Evolutionary conservation across 305 asterid species (phyloP).

Genomic region (Withania somnifera): DNA sequence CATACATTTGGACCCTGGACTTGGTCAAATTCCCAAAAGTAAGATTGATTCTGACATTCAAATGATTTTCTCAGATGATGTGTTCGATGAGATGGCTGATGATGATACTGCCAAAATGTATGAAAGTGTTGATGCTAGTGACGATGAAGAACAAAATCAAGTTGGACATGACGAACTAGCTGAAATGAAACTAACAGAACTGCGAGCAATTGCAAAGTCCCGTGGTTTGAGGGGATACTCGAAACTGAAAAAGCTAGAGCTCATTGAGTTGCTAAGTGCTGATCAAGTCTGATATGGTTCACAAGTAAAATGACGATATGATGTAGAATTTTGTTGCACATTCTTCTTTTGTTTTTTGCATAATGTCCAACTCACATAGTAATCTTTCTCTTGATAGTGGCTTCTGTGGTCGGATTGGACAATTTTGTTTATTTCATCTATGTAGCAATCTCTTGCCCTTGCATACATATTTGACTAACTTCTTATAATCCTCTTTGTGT

Average conservation of each 20-base stretch:
- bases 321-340: conserved; percentile 1
- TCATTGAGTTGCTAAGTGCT: conserved; percentile 12
- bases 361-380: not conserved
- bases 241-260: conserved; percentile 13
- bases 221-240: conserved; percentile 17
- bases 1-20: not conserved
- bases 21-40: conserved; percentile 8
- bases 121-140: conserved; percentile 1
- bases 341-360: not conserved
- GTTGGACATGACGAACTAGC: not conserved
- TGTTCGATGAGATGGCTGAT: conserved; percentile 14
- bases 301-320: not conserved
- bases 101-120: conserved; percentile 6
- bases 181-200: conserved; percentile 13
- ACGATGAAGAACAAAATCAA: not conserved
- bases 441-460: not conserved
- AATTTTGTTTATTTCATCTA: not conserved
- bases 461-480: not conserved
- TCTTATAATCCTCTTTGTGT: not conserved
- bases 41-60: conserved; percentile 15
- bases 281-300: conserved; percentile 2
- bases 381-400: not conserved
- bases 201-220: conserved; percentile 14
- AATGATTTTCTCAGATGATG: conserved; percentile 20
- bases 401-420: not conserved